Evolutionary conservation across 176 grass and related monocot genomes (phyloP).

Genomic region (Tillandsia fasciculata): DNA sequence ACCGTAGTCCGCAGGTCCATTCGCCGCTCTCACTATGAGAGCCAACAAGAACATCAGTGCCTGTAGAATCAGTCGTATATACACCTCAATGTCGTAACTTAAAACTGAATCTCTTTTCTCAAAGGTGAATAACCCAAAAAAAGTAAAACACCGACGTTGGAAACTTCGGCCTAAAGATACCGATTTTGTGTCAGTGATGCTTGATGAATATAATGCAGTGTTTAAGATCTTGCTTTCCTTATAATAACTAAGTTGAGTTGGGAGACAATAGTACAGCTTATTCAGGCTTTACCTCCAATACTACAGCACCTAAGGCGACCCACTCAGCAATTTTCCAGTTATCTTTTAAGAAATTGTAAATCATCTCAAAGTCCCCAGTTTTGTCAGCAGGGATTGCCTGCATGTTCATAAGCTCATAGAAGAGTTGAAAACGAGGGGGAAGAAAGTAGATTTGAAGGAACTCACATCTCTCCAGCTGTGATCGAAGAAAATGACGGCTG

Average conservation of each 20-base stretch:
- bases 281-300: slow-evolving; percentile 56
- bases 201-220: neutral
- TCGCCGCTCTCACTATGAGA: slow-evolving; percentile 58
- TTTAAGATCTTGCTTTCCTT: neutral
- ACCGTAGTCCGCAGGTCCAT: slow-evolving; percentile 51
- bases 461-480: slow-evolving; percentile 66
- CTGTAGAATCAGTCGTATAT: slow-evolving; percentile 26
- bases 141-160: neutral
- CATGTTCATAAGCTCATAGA: slow-evolving; percentile 1
- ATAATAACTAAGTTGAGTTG: neutral
- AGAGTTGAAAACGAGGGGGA: slow-evolving; percentile 10
- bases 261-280: neutral
- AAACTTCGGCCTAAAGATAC: too few relatives aligned
- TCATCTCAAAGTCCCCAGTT: slow-evolving; percentile 78
- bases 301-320: slow-evolving; percentile 68
- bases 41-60: slow-evolving; percentile 62
- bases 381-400: slow-evolving; percentile 67
- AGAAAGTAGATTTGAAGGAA: slow-evolving; percentile 10
- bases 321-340: slow-evolving; percentile 79
- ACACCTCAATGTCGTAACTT: neutral
- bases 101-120: neutral
- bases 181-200: neutral
- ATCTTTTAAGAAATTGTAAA: slow-evolving; percentile 62
- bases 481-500: slow-evolving; percentile 78
- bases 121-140: slow-evolving; percentile 1